These are phyloP conservation scores for Hypoxylon sp. DNA, from an alignment of 2,329 filamentous ascomycete genomes.

Conservation along the genomic window DNA sequence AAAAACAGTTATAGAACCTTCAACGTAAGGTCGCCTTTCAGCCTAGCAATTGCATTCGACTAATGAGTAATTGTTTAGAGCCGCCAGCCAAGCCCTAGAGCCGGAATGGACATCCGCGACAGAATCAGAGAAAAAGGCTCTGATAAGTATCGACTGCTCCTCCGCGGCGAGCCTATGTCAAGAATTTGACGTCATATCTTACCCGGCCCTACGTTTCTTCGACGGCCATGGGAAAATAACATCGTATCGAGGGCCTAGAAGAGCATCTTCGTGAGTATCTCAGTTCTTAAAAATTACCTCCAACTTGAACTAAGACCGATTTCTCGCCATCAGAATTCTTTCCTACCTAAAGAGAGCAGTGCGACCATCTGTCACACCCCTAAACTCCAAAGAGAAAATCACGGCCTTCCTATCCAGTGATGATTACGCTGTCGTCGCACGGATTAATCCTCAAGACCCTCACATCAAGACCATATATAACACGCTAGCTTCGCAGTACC, in stretches of 20 bases:
- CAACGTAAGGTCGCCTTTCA: slow-evolving; percentile 46
- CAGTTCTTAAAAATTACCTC: neutral
- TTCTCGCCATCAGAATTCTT: slow-evolving; percentile 50
- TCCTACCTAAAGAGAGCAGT: slow-evolving; percentile 52
- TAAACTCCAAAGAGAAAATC: slow-evolving; percentile 45
- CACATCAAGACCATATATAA: slow-evolving; percentile 54
- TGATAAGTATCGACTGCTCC: slow-evolving; percentile 61
- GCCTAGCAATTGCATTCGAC: neutral
- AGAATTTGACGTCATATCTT: slow-evolving; percentile 60
- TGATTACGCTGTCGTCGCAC: slow-evolving; percentile 61
- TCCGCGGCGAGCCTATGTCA: slow-evolving; percentile 57
- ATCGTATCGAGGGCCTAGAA: slow-evolving; percentile 62
- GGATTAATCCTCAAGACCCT: slow-evolving; percentile 52
- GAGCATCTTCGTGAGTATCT: slow-evolving; percentile 55
- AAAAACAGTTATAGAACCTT: slow-evolving; percentile 46
- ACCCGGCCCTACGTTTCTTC: slow-evolving; percentile 63
- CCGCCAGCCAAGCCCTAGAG: slow-evolving; percentile 54
- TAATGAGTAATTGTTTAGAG: slow-evolving; percentile 45
- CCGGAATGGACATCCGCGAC: slow-evolving; percentile 55
- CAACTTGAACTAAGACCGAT: slow-evolving; percentile 7
- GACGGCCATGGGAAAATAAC: slow-evolving; percentile 53
- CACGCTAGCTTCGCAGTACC: slow-evolving; percentile 55
- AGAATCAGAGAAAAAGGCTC: slow-evolving; percentile 39
- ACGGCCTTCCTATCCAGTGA: slow-evolving; percentile 57
- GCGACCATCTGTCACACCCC: slow-evolving; percentile 48